These are phyloP conservation scores for Metarhizium rileyi DNA, from an alignment of 2,329 filamentous ascomycete species.

Conservation along the genomic window DNA sequence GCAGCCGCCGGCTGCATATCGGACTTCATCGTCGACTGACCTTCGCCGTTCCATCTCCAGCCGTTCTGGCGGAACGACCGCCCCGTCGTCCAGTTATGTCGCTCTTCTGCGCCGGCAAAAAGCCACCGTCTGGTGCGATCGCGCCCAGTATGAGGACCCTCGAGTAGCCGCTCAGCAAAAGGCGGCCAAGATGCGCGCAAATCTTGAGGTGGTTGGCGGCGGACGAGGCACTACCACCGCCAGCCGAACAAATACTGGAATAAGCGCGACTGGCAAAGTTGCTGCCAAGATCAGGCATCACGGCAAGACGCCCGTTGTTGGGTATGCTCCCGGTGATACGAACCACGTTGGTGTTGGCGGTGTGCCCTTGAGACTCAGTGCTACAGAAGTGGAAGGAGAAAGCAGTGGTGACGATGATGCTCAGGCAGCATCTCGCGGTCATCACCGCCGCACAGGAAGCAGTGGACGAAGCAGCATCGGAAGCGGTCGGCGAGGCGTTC, in stretches of 20 bases:
- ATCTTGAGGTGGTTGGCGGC: conserved; percentile 68
- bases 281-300: conserved; percentile 84
- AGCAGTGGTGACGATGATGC: conserved; percentile 68
- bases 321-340: conserved; percentile 61
- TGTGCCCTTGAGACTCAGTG: conserved; percentile 83
- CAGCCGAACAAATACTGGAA: conserved; percentile 52
- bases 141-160: conserved; percentile 85
- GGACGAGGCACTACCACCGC: conserved; percentile 26
- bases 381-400: conserved; percentile 88
- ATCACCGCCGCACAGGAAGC: conserved; percentile 64
- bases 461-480: conserved; percentile 63
- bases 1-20: conserved; percentile 47
- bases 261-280: conserved; percentile 54
- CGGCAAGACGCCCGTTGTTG: conserved; percentile 66
- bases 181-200: conserved; percentile 77
- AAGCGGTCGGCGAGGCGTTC: conserved; percentile 38
- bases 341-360: conserved; percentile 68
- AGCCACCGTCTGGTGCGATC: conserved; percentile 96
- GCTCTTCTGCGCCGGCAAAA: conserved; percentile 95
- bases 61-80: conserved; percentile 51
- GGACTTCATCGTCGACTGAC: conserved; percentile 45
- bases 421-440: conserved; percentile 34
- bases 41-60: conserved; percentile 72
- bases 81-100: conserved; percentile 70
- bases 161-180: conserved; percentile 72